These are phyloP conservation scores for Ilyonectria robusta DNA, from an alignment of 2,329 filamentous ascomycete genomes.

Conservation along the genomic window DNA sequence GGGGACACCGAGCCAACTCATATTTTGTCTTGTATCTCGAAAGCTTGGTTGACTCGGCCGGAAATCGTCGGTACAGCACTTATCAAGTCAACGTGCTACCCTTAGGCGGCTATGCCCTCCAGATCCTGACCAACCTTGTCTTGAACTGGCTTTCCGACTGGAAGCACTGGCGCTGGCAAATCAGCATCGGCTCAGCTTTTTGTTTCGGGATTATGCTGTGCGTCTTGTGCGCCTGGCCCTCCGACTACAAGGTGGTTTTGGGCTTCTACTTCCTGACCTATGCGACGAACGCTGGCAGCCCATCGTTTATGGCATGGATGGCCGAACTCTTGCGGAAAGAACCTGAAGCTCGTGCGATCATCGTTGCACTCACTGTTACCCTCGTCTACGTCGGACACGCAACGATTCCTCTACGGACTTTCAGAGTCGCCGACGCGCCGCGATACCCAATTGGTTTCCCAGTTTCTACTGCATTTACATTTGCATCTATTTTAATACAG, in stretches of 20 bases:
- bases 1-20: conserved; percentile 50
- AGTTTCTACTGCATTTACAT: conserved; percentile 51
- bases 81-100: conserved; percentile 53
- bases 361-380: conserved; percentile 56
- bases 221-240: conserved; percentile 53
- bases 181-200: conserved; percentile 49
- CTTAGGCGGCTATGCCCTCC: conserved; percentile 49
- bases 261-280: conserved; percentile 56
- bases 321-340: conserved; percentile 53
- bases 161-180: conserved; percentile 58
- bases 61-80: conserved; percentile 47
- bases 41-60: conserved; percentile 46
- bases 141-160: conserved; percentile 55
- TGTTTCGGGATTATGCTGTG: conserved; percentile 50
- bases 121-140: conserved; percentile 54
- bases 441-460: conserved; percentile 56
- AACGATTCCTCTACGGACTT: conserved; percentile 55
- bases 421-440: conserved; percentile 53
- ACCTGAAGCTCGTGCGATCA: conserved; percentile 54
- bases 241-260: conserved; percentile 51
- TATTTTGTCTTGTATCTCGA: conserved; percentile 54
- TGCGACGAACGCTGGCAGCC: conserved; percentile 51
- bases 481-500: conserved; percentile 50
- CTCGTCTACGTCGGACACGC: conserved; percentile 57
- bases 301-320: conserved; percentile 55